These are phyloP conservation scores for Kluyveromyces starmeri DNA, from an alignment of 805 yeast species.

Conservation along the genomic window DNA sequence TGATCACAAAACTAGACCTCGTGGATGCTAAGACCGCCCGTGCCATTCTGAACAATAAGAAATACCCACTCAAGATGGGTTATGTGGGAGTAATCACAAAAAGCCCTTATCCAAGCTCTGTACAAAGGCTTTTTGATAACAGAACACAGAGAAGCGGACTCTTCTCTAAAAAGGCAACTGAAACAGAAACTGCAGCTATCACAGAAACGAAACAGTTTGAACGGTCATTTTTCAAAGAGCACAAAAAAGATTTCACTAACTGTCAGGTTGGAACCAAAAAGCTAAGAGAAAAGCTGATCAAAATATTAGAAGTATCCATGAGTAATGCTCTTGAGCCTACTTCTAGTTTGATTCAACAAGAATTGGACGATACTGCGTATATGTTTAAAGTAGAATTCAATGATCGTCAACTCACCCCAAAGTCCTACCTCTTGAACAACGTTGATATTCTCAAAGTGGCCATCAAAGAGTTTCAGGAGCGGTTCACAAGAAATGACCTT, in stretches of 20 bases:
- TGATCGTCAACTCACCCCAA: conserved; percentile 89
- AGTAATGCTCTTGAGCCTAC: conserved; percentile 83
- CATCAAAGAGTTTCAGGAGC: conserved; percentile 76
- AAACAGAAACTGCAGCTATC: conserved; percentile 44
- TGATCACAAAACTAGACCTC: conserved; percentile 85
- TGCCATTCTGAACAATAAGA: conserved; percentile 58
- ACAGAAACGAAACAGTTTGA: conserved; percentile 56
- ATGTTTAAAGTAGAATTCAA: conserved; percentile 94
- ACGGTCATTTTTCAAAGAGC: conserved; percentile 49
- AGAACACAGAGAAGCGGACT: conserved; percentile 19
- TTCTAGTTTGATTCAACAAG: conserved; percentile 74
- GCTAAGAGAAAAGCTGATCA: conserved; percentile 73
- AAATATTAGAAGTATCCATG: conserved; percentile 85
- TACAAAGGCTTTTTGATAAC: conserved; percentile 7
- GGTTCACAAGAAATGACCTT: conserved; percentile 76
- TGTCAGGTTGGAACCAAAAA: conserved; percentile 69
- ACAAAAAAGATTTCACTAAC: conserved; percentile 49
- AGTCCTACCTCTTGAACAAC: conserved; percentile 86
- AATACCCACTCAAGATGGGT: conserved; percentile 91
- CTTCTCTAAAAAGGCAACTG: conserved; percentile 46
- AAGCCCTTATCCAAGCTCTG: conserved; percentile 38
- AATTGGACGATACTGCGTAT: conserved; percentile 87
- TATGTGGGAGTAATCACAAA: conserved; percentile 96
- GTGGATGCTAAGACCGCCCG: conserved; percentile 72
- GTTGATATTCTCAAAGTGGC: conserved; percentile 79